These are phyloP conservation scores for Leccinum griseonigrum DNA, from an alignment of 1,284 basidiomycete genomes.

Conservation along the genomic window DNA sequence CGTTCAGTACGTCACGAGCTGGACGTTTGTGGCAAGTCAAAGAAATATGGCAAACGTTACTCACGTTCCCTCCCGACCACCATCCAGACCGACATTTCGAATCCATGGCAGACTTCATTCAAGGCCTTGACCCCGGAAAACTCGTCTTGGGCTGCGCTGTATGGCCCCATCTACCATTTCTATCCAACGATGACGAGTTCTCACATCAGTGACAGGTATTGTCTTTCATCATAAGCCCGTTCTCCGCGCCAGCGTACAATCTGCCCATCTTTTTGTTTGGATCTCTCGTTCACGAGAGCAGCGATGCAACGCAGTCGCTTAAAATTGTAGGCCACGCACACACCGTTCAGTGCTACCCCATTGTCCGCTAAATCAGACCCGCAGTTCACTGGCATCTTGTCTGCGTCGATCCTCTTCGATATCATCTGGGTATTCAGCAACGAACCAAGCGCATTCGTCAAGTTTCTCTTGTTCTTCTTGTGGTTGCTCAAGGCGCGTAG, in stretches of 20 bases:
- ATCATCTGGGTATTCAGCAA: slow-evolving; percentile 66
- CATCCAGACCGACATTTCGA: neutral
- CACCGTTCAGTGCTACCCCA: neutral
- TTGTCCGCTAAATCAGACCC: neutral
- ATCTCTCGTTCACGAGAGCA: slow-evolving; percentile 62
- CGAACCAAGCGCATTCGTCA: slow-evolving; percentile 53
- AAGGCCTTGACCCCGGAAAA: slow-evolving; percentile 66
- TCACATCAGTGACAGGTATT: slow-evolving; percentile 37
- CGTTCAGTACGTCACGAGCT: too few relatives aligned
- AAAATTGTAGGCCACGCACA: slow-evolving; percentile 47
- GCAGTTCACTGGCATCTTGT: slow-evolving; percentile 66
- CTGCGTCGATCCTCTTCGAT: slow-evolving; percentile 61
- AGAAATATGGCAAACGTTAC: slow-evolving; percentile 10
- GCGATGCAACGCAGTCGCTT: slow-evolving; percentile 60
- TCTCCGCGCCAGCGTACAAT: slow-evolving; percentile 65
- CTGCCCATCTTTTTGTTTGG: slow-evolving; percentile 76
- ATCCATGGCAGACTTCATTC: slow-evolving; percentile 54
- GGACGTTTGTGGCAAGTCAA: neutral
- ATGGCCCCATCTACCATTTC: slow-evolving; percentile 17
- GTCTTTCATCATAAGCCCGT: slow-evolving; percentile 60
- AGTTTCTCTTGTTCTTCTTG: slow-evolving; percentile 55
- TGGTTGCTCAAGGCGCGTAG: slow-evolving; percentile 62
- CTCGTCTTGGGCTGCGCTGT: slow-evolving; percentile 66
- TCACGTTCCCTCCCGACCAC: slow-evolving; percentile 7
- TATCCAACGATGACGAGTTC: neutral